Evolutionary conservation across 1,139 yeast genomes (phyloP), one percentile per base, ranked within the genome.

Genomic region (Saccharomyces uvarum): DNA sequence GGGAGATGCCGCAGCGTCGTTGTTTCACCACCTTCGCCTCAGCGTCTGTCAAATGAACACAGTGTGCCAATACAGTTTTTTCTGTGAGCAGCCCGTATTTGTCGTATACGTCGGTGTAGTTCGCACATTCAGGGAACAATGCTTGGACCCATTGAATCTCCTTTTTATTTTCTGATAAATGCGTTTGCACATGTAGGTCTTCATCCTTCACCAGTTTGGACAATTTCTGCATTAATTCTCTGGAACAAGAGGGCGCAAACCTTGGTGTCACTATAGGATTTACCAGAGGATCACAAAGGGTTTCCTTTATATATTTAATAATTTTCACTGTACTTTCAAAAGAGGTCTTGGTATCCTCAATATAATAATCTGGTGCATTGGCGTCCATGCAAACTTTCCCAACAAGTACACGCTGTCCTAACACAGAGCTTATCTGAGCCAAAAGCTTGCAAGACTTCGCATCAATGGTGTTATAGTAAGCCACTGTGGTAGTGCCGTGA

Each of bases 321-420:
- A 90, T 81, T 13, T 76, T 73, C 21, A 76, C 64, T 63, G 86
- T 84, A 5, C 86, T 79, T n/a, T 70, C 62, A 52, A 83, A 70
- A 53, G 90, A 81, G 54, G 82, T 82, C 5, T 78, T 80, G n/a
- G 76, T 71, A 1, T 80, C 74, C 65, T 90, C 96, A 52, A 75
- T 66, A 65, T 83, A 81, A 67, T 82, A 86, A 29, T 79, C 84
- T 0, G 95, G 95, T 33, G 87, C 82, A 61, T 83, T 77, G 27
- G 79, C 73, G 61, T 82, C 79, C 98, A 93, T 91, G 69, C 98
- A 93, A n/a, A 89, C 96, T 61, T 95, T 84, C 3, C 99, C 99
- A 31, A 93, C 84, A 59, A 88, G 80, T 0, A 97, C 97, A 57
- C 97, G 76, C 71, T 91, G 98, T 21, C 96, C 96, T 41, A 73